Evolutionary conservation across 1,284 basidiomycete genomes (phyloP).

Genomic region (Leccinum glutinopallens): DNA sequence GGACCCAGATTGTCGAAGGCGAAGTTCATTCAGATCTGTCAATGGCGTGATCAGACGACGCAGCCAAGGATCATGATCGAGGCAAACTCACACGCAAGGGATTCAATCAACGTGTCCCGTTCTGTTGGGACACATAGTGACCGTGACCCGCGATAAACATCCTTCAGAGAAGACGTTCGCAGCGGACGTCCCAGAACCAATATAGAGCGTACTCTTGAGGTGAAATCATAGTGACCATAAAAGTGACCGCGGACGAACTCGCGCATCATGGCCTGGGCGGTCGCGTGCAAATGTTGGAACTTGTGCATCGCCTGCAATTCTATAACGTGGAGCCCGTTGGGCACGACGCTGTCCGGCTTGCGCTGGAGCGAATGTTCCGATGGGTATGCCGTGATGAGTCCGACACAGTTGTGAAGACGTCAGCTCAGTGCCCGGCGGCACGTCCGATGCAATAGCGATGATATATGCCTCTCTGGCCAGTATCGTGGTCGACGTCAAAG

Average conservation of each 20-base stretch:
- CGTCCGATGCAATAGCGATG: conserved; percentile 96
- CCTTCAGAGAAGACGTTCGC: conserved; percentile 35
- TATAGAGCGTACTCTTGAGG: conserved; percentile 94
- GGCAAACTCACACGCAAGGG: conserved; percentile 72
- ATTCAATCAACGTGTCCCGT: conserved; percentile 99
- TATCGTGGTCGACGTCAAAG: conserved; percentile 99
- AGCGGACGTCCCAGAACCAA: conserved; percentile 37
- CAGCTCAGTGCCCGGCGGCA: conserved; percentile 90
- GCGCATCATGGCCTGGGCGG: conserved; percentile 94
- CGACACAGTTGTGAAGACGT: conserved; percentile 97
- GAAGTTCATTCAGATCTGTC: conserved; percentile 74
- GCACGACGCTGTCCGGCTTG: conserved; percentile 97
- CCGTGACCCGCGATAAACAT: conserved; percentile 95
- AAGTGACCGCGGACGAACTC: conserved; percentile 98
- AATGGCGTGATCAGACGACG: conserved; percentile 9
- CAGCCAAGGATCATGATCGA: not conserved
- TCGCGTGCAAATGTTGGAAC: conserved; percentile 95
- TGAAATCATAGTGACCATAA: conserved; percentile 97
- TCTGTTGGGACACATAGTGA: conserved; percentile 94
- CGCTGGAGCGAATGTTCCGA: conserved; percentile 94
- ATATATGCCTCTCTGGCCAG: conserved; percentile 95
- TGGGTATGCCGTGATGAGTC: conserved; percentile 96
- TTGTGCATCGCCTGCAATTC: conserved; percentile 96
- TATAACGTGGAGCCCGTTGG: conserved; percentile 98
- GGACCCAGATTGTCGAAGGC: conserved; percentile 79